Percentiles rank a stretch among this genome's conserved stretches.
Conservation (phyloP, 768 basidiomycete species). For the Auricularia cornea region DNA sequence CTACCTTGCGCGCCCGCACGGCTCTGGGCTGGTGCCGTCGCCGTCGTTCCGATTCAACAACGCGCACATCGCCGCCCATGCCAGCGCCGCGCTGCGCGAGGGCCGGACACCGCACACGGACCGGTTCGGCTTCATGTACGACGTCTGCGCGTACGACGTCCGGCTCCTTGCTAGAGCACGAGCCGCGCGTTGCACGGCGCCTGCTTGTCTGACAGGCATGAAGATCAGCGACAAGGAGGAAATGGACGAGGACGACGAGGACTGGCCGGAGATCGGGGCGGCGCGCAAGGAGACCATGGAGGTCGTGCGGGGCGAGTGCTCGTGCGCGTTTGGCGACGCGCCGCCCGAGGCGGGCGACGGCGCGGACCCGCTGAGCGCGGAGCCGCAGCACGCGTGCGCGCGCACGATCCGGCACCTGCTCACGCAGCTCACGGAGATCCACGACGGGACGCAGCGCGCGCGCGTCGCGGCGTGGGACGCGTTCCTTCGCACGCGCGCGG, state of each 20-base stretch:
- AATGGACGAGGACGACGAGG: slow-evolving; percentile 57
- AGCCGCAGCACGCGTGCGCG: slow-evolving; percentile 67
- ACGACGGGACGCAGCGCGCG: slow-evolving; percentile 65
- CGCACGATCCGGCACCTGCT: slow-evolving; percentile 69
- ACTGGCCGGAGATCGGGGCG: slow-evolving; percentile 3
- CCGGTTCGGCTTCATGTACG: slow-evolving; percentile 87
- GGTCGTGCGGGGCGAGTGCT: slow-evolving; percentile 40
- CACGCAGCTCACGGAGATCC: slow-evolving; percentile 67
- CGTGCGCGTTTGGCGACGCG: slow-evolving; percentile 29
- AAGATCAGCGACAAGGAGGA: slow-evolving; percentile 80
- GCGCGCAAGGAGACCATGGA: slow-evolving; percentile 25
- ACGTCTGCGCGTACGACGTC: slow-evolving; percentile 73
- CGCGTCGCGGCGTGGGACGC: slow-evolving; percentile 81
- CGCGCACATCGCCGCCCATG: not conserved
- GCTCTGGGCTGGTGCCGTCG: not conserved
- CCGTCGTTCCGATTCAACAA: slow-evolving; percentile 7
- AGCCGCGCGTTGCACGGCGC: slow-evolving; percentile 66
- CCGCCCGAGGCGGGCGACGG: slow-evolving; percentile 8
- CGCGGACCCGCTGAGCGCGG: slow-evolving; percentile 26
- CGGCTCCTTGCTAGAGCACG: slow-evolving; percentile 64
- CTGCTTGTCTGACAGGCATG: slow-evolving; percentile 79
- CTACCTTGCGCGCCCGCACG: slow-evolving; percentile 63
- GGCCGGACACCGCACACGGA: slow-evolving; percentile 41
- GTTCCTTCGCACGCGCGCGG: slow-evolving; percentile 60
- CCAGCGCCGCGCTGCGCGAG: not conserved